These are phyloP conservation scores for Starmera dryadoides DNA, from an alignment of 805 yeast genomes.

Conservation along the genomic window DNA sequence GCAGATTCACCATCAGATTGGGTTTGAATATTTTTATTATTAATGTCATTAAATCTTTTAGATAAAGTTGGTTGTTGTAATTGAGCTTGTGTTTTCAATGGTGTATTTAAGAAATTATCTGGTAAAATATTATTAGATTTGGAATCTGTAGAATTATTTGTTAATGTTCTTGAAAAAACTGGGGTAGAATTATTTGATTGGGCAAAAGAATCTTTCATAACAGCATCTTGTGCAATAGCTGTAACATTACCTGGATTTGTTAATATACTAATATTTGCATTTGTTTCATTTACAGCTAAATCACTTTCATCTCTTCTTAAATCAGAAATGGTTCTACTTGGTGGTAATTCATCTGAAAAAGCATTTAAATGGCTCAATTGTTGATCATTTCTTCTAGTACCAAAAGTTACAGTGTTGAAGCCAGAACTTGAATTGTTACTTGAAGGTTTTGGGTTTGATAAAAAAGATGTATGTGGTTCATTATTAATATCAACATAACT, in stretches of 20 bases:
- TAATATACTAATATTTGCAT: conserved; percentile 3
- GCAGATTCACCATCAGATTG: conserved; percentile 41
- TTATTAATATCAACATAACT: conserved; percentile 12
- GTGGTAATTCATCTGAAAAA: conserved; percentile 34
- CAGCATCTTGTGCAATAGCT: background rate
- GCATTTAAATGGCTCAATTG: conserved; percentile 19
- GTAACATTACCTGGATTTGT: background rate
- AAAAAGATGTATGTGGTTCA: conserved; percentile 14
- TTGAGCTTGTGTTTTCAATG: conserved; percentile 2
- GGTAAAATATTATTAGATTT: background rate
- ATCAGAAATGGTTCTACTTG: conserved; percentile 31
- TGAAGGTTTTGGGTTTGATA: conserved; percentile 11
- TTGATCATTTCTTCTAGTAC: conserved; percentile 23
- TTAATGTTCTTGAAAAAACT: background rate
- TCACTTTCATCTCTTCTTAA: conserved; percentile 30
- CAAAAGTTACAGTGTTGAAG: conserved; percentile 30
- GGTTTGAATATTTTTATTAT: conserved; percentile 1
- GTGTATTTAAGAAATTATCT: conserved; percentile 1
- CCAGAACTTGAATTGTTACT: conserved; percentile 17
- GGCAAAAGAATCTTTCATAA: background rate
- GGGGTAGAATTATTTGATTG: background rate
- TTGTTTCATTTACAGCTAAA: background rate
- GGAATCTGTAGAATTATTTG: background rate
- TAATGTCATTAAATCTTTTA: background rate
- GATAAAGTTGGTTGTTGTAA: background rate